Evolutionary conservation across 2,329 filamentous ascomycete species (phyloP), one percentile per base, ranked within the genome.

Genomic region (Gyromitra esculenta): DNA sequence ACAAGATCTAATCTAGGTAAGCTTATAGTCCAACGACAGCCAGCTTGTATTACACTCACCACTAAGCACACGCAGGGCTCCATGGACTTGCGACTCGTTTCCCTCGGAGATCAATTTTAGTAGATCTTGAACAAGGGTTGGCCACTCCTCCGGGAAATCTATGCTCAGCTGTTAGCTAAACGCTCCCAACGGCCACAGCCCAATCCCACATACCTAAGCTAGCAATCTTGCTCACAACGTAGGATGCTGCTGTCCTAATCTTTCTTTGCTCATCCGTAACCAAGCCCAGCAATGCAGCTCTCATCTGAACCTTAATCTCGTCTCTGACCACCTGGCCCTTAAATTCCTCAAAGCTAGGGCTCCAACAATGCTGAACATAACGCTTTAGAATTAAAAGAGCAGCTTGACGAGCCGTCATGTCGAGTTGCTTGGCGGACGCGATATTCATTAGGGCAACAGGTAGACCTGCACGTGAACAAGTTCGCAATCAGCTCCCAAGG

Each of bases 121-220:
- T 54, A 98, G 87, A 43, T 90, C 89, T 25, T 93, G 92, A 39
- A 99, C 89, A 56, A 99, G 89, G 79, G 89, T 89, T n/a, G 94
- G 93, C 96, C 96, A 99, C 81, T 94, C 89, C 76, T 97, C 93
- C 68, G 96, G 96, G 82, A 97, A 98, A 85, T 99, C 96, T 81
- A 91, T 89, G 54, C 62, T 60, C 62, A 66, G 59, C 21, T 35
- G 72, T 78, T 62, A 75, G 63, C 63, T 37, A 41, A 48, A 75
- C 13, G 62, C 18, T 25, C 48, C 43, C 43, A n/a, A 13, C 25
- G 5, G 15, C 56, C 64, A 21, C 45, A 75, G 50, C 54, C 15
- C 54, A 63, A 62, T 65, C 66, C 54, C 65, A 77, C 79, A 5
- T 62, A 81, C 80, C 80, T 70, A 78, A 77, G 79, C 90, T 91